Evolutionary conservation across 805 yeast genomes (phyloP), one percentile per base, ranked within the genome.

Genomic region (Yarrowia yakushimensis): DNA sequence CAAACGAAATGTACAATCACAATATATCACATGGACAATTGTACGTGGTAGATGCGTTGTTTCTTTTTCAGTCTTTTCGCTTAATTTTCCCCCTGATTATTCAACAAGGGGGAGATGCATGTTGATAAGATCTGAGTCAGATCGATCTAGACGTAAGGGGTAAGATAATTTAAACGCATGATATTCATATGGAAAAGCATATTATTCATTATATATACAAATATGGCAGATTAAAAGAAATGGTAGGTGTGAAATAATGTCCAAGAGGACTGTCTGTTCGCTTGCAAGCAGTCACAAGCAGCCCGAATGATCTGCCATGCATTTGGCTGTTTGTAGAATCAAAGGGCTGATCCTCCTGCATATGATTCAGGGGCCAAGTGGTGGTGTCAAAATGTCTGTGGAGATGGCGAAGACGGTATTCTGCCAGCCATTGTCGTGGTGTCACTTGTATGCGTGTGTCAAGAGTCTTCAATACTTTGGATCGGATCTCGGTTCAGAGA

Each of bases 91-190:
- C 4, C 22, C 25, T 39, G 27, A 8, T 23, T 34, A 15, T 20
- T 25, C 27, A 8, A 23, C 30, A 33, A 25, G 48, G 48, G 48
- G 20, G 22, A 15, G 22, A 13, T 43, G 48, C 48, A 43, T n/a
- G 45, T 23, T 18, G 45, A 41, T 41, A 41, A 41, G 45, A 41
- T 41, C 45, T 41, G 45, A 41, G 45, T 41, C 45, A 41, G 45
- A 41, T 41, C 45, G 45, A 41, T 41, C 45, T n/a, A n/a, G 45
- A 9, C n/a, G 3, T 7, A 20, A 7, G 37, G 37, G n/a, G 37
- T 15, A 8, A 34, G 37, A 37, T 5, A 15, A 20, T 34, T 25
- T 15, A 20, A 22, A 22, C 7, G 27, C n/a, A 13, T n/a, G n/a
- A n/a, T n/a, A n/a, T n/a, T n/a, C n/a, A n/a, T n/a, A n/a, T n/a